A percentile compares a stretch with the other conserved stretches of the same genome.
phyloP scores from a whole-genome alignment of 2,329 filamentous ascomycete genomes.

The Rhinocladiella similis region DNA sequence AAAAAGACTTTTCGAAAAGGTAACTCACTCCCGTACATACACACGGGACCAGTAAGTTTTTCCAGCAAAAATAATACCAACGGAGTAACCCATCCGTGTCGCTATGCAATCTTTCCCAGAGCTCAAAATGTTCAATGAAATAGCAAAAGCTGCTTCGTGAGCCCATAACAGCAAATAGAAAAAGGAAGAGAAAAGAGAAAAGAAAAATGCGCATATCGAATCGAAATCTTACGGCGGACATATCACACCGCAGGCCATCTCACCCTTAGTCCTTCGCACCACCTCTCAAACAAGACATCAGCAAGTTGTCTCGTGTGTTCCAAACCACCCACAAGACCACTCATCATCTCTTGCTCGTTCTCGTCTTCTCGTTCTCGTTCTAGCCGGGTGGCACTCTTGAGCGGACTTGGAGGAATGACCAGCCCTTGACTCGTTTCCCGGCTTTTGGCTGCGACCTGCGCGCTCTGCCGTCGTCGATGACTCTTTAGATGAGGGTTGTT shows the following conservation, averaged over 20 bases:
- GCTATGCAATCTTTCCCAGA: too few relatives aligned
- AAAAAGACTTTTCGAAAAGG: neutral
- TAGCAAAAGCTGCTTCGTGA: too few relatives aligned
- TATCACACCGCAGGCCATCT: slow-evolving; percentile 54
- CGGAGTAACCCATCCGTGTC: too few relatives aligned
- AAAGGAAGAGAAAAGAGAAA: too few relatives aligned
- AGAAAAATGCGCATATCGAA: too few relatives aligned
- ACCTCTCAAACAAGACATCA: slow-evolving; percentile 86
- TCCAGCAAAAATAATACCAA: too few relatives aligned
- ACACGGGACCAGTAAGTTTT: neutral
- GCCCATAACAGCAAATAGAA: too few relatives aligned
- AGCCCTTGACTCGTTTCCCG: slow-evolving; percentile 29
- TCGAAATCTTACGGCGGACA: too few relatives aligned
- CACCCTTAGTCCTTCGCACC: slow-evolving; percentile 78
- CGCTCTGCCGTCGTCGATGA: slow-evolving; percentile 66
- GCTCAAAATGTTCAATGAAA: too few relatives aligned
- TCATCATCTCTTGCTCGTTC: slow-evolving; percentile 39
- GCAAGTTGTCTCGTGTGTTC: slow-evolving; percentile 88
- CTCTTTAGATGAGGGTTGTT: slow-evolving; percentile 84
- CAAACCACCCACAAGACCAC: slow-evolving; percentile 71
- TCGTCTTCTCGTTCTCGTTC: slow-evolving; percentile 21
- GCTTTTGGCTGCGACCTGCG: slow-evolving; percentile 35
- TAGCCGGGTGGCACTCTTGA: slow-evolving; percentile 41
- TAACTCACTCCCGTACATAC: neutral
- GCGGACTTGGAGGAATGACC: slow-evolving; percentile 40